A percentile compares a stretch with the other conserved stretches of the same genome.
Evolutionary conservation across 2,329 filamentous ascomycete genomes (phyloP).

Genomic region (Beauveria caledonica): DNA sequence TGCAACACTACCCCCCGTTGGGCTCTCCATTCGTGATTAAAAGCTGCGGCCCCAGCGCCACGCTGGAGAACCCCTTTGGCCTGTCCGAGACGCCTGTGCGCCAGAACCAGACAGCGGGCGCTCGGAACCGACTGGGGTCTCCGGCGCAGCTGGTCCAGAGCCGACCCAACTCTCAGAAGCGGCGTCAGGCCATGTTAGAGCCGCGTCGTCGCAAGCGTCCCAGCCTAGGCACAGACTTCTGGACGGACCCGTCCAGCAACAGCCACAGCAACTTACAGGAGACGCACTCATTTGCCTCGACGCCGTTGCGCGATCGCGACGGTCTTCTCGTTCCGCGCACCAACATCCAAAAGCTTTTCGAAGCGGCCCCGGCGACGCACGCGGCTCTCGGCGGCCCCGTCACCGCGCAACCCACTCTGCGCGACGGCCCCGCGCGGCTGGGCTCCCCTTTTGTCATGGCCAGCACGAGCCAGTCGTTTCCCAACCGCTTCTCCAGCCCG

Average conservation of each 20-base stretch:
- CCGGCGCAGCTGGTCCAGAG: slow-evolving; percentile 43
- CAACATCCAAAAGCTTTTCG: slow-evolving; percentile 34
- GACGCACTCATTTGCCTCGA: slow-evolving; percentile 21
- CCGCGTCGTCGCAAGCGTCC: slow-evolving; percentile 43
- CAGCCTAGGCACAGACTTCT: slow-evolving; percentile 46
- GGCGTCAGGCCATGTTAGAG: slow-evolving; percentile 39
- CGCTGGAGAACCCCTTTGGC: slow-evolving; percentile 32
- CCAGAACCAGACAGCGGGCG: slow-evolving; percentile 42
- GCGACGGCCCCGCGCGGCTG: slow-evolving; percentile 34
- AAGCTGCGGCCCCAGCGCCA: slow-evolving; percentile 55
- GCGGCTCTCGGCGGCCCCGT: slow-evolving; percentile 13
- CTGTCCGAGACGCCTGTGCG: slow-evolving; percentile 26
- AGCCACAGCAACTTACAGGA: slow-evolving; percentile 14
- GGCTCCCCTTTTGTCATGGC: slow-evolving; percentile 50
- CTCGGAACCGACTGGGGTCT: slow-evolving; percentile 41
- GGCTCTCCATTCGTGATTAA: slow-evolving; percentile 49
- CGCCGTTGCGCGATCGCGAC: slow-evolving; percentile 24
- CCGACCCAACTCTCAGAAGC: slow-evolving; percentile 47
- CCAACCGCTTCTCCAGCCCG: slow-evolving; percentile 45
- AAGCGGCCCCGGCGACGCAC: slow-evolving; percentile 18
- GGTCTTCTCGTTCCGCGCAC: slow-evolving; percentile 33
- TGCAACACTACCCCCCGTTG: slow-evolving; percentile 30
- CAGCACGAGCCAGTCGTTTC: slow-evolving; percentile 49
- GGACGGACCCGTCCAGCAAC: slow-evolving; percentile 34
- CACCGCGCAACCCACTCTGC: slow-evolving; percentile 19